Percentiles rank a stretch among this genome's conserved stretches.
phyloP scores from a whole-genome alignment of 2,329 filamentous ascomycete species.

The Alternaria atra region DNA sequence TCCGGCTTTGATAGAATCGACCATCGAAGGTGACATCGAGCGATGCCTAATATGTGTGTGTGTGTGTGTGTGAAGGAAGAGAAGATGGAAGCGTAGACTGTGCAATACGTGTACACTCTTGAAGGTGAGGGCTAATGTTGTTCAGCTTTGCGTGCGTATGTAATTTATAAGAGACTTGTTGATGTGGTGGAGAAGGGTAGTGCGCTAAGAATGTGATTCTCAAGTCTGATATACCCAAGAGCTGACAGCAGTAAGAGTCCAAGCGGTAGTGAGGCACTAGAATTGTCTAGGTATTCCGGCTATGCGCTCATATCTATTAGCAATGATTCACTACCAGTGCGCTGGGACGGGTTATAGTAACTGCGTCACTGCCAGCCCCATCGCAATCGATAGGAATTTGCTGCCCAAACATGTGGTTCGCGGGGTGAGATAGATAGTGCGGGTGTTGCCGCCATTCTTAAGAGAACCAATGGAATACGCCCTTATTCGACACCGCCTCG shows the following conservation, averaged over 20 bases:
- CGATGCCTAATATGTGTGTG: background rate
- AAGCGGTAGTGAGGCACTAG: constrained; percentile 2
- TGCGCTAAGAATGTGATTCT: background rate
- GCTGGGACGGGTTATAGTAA: background rate
- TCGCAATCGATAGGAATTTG: background rate
- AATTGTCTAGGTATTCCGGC: background rate
- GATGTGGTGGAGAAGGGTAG: background rate
- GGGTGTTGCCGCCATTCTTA: background rate
- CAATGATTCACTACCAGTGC: constrained; percentile 6
- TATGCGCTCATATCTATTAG: constrained; percentile 2
- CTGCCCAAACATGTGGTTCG: constrained; percentile 8
- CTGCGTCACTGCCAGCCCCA: constrained; percentile 4
- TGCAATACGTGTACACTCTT: background rate
- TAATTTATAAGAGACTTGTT: background rate
- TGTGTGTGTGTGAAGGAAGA: background rate
- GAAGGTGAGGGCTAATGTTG: background rate
- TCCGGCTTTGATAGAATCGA: background rate
- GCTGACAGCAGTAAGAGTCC: background rate
- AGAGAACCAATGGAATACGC: constrained; percentile 14
- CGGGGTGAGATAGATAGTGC: background rate
- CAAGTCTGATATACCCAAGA: background rate
- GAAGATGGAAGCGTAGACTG: background rate
- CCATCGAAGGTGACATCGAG: constrained; percentile 12
- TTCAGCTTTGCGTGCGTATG: background rate
- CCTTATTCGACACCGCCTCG: constrained; percentile 21